Conservation (phyloP, 176 grass and related monocot species). For the Secale cereale region DNA sequence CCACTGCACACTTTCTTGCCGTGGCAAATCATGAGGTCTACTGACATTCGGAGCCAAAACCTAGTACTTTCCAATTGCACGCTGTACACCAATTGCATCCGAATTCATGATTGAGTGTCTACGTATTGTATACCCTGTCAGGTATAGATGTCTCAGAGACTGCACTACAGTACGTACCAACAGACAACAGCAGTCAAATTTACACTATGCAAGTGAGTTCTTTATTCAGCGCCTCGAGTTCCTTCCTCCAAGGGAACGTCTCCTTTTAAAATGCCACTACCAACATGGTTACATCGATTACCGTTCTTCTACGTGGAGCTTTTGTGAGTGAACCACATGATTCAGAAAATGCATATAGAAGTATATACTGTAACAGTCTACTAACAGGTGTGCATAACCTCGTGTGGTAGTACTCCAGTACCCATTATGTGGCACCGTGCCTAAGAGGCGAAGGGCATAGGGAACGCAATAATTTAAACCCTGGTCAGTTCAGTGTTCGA, state of each 20-base stretch:
- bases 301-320: conserved; percentile 5
- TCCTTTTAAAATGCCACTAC: not conserved
- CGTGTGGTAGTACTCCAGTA: not conserved
- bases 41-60: not conserved
- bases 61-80: not conserved
- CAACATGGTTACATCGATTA: not conserved
- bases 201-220: not conserved
- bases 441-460: not conserved
- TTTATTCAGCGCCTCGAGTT: not conserved
- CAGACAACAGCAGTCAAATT: not conserved
- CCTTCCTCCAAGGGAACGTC: not conserved
- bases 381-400: not conserved
- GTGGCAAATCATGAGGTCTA: not conserved
- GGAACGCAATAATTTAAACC: conserved; percentile 24
- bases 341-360: not conserved
- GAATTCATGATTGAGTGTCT: conserved; percentile 2
- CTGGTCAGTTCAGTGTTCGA: conserved; percentile 33
- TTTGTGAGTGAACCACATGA: not conserved
- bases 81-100: not conserved
- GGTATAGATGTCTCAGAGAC: not conserved
- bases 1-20: not conserved
- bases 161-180: not conserved
- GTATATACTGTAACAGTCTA: not conserved
- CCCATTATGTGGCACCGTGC: conserved; percentile 29
- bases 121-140: conserved; percentile 8